These are phyloP conservation scores for Trichoderma semiorbis DNA, from an alignment of 2,329 filamentous ascomycete genomes.

Conservation along the genomic window DNA sequence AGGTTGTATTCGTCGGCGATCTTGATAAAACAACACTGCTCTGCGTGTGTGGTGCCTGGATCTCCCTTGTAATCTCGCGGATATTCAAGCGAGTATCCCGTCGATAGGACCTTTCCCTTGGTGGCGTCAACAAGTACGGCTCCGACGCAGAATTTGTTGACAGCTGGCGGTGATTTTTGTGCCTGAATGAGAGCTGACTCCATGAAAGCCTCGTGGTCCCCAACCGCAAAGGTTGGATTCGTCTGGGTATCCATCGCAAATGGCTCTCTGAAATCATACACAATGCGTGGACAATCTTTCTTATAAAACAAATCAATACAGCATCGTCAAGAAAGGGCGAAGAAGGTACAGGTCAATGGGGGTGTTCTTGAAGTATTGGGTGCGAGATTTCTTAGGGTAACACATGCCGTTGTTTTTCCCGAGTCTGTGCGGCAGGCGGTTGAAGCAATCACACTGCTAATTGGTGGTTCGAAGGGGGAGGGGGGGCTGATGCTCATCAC, in stretches of 20 bases:
- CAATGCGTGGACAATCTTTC: not conserved
- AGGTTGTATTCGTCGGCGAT: constrained; percentile 36
- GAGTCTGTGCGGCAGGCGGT: not conserved
- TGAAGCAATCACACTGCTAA: not conserved
- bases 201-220: constrained; percentile 39
- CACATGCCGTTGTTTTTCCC: not conserved
- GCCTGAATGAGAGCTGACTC: constrained; percentile 36
- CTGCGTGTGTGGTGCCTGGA: constrained; percentile 39
- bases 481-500: not conserved
- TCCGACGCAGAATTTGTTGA: constrained; percentile 41
- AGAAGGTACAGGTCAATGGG: not conserved
- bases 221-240: constrained; percentile 22
- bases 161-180: constrained; percentile 34
- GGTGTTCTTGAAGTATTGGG: not conserved
- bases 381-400: not conserved
- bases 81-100: constrained; percentile 41
- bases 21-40: constrained; percentile 45
- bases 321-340: not conserved
- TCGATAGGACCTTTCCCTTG: constrained; percentile 36
- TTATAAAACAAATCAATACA: not conserved
- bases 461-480: not conserved
- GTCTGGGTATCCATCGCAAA: not conserved
- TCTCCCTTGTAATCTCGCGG: constrained; percentile 36
- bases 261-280: not conserved
- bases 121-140: constrained; percentile 39